A percentile compares a stretch with the other conserved stretches of the same genome.
phyloP scores from a whole-genome alignment of 345 rosid genomes.

The Schrenkiella parvula region DNA sequence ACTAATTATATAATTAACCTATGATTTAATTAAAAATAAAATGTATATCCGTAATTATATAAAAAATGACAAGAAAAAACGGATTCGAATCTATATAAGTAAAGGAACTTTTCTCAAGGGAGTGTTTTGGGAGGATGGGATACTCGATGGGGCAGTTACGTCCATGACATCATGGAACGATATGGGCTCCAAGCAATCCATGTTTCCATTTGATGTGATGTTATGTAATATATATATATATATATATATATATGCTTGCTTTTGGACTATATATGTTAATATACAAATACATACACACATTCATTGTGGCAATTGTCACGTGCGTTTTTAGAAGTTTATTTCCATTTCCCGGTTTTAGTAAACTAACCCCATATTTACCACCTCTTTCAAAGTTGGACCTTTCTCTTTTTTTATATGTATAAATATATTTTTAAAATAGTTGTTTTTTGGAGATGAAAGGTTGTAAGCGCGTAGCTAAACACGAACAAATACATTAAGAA shows the following conservation, averaged over 20 bases:
- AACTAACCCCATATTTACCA: slow-evolving; percentile 18
- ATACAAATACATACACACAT: background rate
- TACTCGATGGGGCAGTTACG: slow-evolving; percentile 18
- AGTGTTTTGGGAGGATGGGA: slow-evolving; percentile 21
- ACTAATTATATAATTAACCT: slow-evolving; percentile 2
- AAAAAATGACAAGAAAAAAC: background rate
- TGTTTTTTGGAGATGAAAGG: background rate
- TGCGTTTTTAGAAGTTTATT: slow-evolving; percentile 6
- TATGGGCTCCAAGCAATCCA: slow-evolving; percentile 29
- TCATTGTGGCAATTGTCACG: slow-evolving; percentile 8
- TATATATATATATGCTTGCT: background rate
- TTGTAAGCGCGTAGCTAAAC: slow-evolving; percentile 5
- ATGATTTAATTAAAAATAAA: background rate
- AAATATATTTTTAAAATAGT: background rate
- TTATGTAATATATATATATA: slow-evolving; percentile 12
- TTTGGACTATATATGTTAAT: background rate
- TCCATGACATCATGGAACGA: slow-evolving; percentile 33
- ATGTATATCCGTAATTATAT: background rate
- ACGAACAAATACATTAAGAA: background rate
- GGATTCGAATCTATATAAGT: background rate
- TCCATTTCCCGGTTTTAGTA: background rate
- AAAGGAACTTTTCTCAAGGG: background rate
- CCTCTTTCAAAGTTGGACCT: background rate
- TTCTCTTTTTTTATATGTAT: too few species aligned
- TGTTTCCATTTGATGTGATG: slow-evolving; percentile 22